A percentile compares a stretch with the other conserved stretches of the same genome.
Conservation (phyloP, 2,329 filamentous ascomycete genomes). For the Aspergillus puulaauensis region DNA sequence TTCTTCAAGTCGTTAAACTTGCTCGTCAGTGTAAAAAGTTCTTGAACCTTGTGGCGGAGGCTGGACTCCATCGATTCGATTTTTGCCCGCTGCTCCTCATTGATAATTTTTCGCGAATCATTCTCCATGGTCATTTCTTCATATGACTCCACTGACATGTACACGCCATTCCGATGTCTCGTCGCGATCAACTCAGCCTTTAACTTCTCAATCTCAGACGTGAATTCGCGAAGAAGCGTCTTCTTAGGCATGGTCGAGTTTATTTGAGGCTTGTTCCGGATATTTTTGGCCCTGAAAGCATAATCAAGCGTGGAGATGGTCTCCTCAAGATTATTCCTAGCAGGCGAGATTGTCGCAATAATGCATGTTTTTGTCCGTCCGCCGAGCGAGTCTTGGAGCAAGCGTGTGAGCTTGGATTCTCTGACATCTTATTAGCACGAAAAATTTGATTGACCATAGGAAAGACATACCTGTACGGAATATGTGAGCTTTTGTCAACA, state of each 20-base stretch:
- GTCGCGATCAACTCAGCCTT: conserved; percentile 93
- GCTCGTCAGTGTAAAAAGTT: conserved; percentile 81
- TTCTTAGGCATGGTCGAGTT: conserved; percentile 94
- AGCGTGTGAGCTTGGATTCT: conserved; percentile 91
- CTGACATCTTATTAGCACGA: conserved; percentile 49
- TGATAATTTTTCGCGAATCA: conserved; percentile 86
- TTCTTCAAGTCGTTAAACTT: conserved; percentile 87
- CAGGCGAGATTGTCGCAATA: conserved; percentile 92
- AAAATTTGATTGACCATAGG: neutral
- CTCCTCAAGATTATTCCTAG: conserved; percentile 93
- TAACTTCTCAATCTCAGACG: conserved; percentile 86
- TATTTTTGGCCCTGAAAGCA: conserved; percentile 96
- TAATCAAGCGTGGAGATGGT: conserved; percentile 98
- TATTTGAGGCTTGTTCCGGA: conserved; percentile 94
- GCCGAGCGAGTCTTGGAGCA: conserved; percentile 94
- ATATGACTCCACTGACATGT: conserved; percentile 82
- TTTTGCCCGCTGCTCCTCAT: conserved; percentile 87
- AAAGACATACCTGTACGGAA: conserved; percentile 62
- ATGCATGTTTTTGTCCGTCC: conserved; percentile 98
- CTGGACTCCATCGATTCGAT: conserved; percentile 91
- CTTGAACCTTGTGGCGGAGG: conserved; percentile 88
- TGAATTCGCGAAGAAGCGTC: conserved; percentile 85
- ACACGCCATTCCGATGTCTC: conserved; percentile 90
- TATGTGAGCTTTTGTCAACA: conserved; percentile 85
- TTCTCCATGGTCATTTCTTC: conserved; percentile 90